These are phyloP conservation scores for Tolypocladium nubicola DNA, from an alignment of 2,329 filamentous ascomycete species.

Conservation along the genomic window DNA sequence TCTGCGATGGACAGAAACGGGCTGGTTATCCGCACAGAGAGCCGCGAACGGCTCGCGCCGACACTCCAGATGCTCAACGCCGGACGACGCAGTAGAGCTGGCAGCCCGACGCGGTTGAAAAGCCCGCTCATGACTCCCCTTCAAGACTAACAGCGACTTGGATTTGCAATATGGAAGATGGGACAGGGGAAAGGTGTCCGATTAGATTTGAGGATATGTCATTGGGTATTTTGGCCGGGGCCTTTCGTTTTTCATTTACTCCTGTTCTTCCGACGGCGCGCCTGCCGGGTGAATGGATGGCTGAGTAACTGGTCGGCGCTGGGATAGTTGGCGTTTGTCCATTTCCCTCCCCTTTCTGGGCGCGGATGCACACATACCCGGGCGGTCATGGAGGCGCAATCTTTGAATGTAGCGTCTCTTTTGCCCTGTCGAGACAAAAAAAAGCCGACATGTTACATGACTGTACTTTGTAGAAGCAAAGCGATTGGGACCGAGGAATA, in stretches of 20 bases:
- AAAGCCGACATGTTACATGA: not conserved
- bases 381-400: no score
- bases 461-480: not conserved
- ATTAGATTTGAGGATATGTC: not conserved
- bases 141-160: constrained; percentile 22
- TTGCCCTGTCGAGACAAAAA: not conserved
- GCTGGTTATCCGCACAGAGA: constrained; percentile 73
- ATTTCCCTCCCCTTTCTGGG: not conserved
- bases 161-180: constrained; percentile 7
- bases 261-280: not conserved
- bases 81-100: constrained; percentile 45
- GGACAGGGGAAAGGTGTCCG: not conserved
- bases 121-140: constrained; percentile 44
- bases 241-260: not conserved
- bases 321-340: not conserved
- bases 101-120: constrained; percentile 48
- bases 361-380: not conserved
- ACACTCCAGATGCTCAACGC: constrained; percentile 43
- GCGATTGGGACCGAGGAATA: not conserved
- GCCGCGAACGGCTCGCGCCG: constrained; percentile 63
- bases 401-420: not conserved
- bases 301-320: not conserved
- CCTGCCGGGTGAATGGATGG: not conserved
- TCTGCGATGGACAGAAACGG: constrained; percentile 56
- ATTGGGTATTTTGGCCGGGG: not conserved